phyloP scores from a whole-genome alignment of 176 grass and related monocot genomes.

The Oryza rufipogon region DNA sequence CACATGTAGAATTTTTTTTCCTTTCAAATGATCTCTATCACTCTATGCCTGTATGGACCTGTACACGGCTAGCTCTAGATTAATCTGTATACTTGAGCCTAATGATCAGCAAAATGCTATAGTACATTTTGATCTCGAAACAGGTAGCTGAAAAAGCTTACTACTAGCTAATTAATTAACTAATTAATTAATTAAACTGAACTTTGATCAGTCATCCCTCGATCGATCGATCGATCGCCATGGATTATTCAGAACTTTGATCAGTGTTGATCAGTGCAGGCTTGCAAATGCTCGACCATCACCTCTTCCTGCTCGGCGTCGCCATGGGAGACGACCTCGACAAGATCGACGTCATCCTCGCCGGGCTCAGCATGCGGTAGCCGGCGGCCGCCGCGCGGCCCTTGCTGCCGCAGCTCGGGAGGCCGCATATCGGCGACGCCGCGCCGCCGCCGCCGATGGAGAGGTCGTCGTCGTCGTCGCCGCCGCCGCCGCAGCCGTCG shows the following conservation, averaged over 20 bases:
- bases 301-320: background rate
- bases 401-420: slow-evolving; percentile 13
- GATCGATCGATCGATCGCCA: slow-evolving; percentile 4
- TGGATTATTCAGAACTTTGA: background rate
- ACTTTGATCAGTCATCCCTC: background rate
- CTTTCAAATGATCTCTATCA: background rate
- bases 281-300: background rate
- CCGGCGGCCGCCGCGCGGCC: slow-evolving; percentile 13
- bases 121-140: background rate
- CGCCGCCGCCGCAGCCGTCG: background rate
- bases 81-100: background rate
- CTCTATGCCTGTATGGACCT: background rate
- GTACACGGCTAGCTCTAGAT: background rate
- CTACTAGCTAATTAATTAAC: too few relatives aligned
- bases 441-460: background rate
- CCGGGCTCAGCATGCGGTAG: slow-evolving; percentile 58
- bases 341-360: background rate
- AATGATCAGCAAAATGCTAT: background rate
- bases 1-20: background rate
- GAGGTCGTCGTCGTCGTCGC: background rate
- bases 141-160: background rate
- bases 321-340: background rate
- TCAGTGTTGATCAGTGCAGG: background rate
- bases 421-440: slow-evolving; percentile 48
- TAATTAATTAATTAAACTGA: background rate